Evolutionary conservation across 2,329 filamentous ascomycete species (phyloP).

Genomic region (Fulvia fulva): DNA sequence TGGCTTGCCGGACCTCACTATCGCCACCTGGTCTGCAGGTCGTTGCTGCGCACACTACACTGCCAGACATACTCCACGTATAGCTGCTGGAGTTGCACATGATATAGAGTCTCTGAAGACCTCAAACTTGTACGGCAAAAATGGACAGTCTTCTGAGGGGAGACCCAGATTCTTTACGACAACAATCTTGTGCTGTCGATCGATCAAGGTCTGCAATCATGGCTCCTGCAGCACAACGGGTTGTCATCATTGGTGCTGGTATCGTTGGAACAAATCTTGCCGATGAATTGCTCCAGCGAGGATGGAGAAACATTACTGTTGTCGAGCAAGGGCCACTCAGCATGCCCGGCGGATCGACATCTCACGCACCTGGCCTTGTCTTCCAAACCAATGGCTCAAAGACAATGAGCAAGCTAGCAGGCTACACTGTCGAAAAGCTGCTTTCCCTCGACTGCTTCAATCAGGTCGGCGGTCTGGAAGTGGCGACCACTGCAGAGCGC

Average conservation of each 20-base stretch:
- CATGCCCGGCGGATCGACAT: conserved; percentile 63
- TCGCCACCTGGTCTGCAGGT: not conserved
- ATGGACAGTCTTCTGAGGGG: not conserved
- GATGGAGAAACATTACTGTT: conserved; percentile 62
- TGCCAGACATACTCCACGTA: too few relatives aligned
- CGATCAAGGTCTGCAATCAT: conserved; percentile 22
- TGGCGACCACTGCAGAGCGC: conserved; percentile 58
- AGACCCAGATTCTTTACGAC: not conserved
- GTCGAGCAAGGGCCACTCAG: conserved; percentile 60
- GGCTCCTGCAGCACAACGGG: conserved; percentile 30
- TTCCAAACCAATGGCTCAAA: conserved; percentile 60
- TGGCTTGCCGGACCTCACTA: not conserved
- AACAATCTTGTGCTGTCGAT: not conserved
- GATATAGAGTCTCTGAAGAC: not conserved
- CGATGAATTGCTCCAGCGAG: conserved; percentile 59
- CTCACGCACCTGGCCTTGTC: conserved; percentile 61
- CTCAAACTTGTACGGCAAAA: not conserved
- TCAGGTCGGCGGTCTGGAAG: conserved; percentile 59
- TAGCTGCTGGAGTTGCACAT: not conserved
- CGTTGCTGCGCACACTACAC: not conserved
- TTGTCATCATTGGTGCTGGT: conserved; percentile 60
- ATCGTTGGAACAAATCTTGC: conserved; percentile 63
- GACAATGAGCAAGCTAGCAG: conserved; percentile 56
- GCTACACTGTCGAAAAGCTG: conserved; percentile 60
- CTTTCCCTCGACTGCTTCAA: conserved; percentile 58